Conservation (phyloP, 192 early-diverging fungal genomes). For the Geranomyces michiganensis region DNA sequence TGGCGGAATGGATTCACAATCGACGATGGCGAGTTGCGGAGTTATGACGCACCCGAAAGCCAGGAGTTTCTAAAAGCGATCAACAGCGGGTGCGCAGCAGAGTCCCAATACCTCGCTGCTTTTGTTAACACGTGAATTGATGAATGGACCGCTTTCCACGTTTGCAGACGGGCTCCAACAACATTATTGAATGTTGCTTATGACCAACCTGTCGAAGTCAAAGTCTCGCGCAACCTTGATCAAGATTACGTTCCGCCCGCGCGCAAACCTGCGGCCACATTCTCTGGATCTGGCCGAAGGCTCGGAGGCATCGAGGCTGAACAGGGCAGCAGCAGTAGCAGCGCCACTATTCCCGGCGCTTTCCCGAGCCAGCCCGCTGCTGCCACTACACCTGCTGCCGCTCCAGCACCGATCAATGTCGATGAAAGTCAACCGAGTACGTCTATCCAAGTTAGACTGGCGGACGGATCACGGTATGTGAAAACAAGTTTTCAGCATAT, state of each 20-base stretch:
- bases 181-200: slow-evolving; percentile 82
- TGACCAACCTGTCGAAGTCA: slow-evolving; percentile 89
- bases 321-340: neutral
- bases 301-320: slow-evolving; percentile 67
- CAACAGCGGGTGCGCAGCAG: slow-evolving; percentile 72
- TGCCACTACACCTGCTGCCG: neutral
- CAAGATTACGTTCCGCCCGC: slow-evolving; percentile 87
- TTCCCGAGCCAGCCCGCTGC: slow-evolving; percentile 16
- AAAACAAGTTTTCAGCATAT: too few relatives aligned
- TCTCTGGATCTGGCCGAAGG: slow-evolving; percentile 78
- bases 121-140: slow-evolving; percentile 1
- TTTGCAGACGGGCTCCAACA: slow-evolving; percentile 77
- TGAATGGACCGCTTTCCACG: neutral
- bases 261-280: slow-evolving; percentile 74
- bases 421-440: slow-evolving; percentile 80
- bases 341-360: slow-evolving; percentile 24
- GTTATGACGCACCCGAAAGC: slow-evolving; percentile 86
- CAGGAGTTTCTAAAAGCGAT: slow-evolving; percentile 83
- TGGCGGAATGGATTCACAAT: slow-evolving; percentile 96
- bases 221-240: slow-evolving; percentile 76
- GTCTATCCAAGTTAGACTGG: slow-evolving; percentile 88
- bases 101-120: neutral
- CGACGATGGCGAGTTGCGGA: slow-evolving; percentile 86
- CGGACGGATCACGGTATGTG: slow-evolving; percentile 77
- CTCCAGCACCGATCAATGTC: slow-evolving; percentile 45